phyloP scores from a whole-genome alignment of 129 eudicot genomes.

The Gnaphalium uliginosum region DNA sequence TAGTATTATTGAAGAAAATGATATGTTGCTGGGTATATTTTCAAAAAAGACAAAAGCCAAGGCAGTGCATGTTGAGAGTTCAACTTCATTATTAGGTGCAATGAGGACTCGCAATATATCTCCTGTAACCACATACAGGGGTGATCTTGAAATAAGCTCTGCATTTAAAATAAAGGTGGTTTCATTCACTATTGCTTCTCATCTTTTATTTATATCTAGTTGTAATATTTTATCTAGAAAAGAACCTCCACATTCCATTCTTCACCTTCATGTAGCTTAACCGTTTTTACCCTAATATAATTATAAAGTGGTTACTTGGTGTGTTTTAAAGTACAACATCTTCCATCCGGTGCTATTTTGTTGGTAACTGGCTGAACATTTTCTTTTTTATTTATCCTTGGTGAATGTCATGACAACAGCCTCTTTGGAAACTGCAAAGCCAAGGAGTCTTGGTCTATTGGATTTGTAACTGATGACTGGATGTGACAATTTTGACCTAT shows the following conservation, averaged over 20 bases:
- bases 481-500: not conserved
- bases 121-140: conserved; percentile 87
- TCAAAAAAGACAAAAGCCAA: conserved; percentile 70
- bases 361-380: not conserved
- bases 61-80: conserved; percentile 73
- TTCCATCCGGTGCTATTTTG: not conserved
- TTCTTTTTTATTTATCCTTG: not conserved
- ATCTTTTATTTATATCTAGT: not conserved
- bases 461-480: not conserved
- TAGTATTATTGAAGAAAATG: conserved; percentile 65
- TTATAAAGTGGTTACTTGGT: conserved; percentile 1
- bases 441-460: not conserved
- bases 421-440: not conserved
- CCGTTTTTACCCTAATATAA: not conserved
- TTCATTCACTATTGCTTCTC: not conserved
- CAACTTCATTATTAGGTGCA: conserved; percentile 86
- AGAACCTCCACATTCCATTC: not conserved
- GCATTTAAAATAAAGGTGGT: conserved; percentile 72
- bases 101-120: conserved; percentile 81
- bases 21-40: conserved; percentile 59
- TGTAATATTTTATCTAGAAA: conserved; percentile 3
- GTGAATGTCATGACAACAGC: not conserved
- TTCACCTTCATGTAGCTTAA: not conserved
- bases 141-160: conserved; percentile 85
- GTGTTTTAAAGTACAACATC: not conserved